Percentiles rank a stretch among this genome's conserved stretches.
phyloP scores from a whole-genome alignment of 805 yeast genomes.

The Ogataea methanolica region DNA sequence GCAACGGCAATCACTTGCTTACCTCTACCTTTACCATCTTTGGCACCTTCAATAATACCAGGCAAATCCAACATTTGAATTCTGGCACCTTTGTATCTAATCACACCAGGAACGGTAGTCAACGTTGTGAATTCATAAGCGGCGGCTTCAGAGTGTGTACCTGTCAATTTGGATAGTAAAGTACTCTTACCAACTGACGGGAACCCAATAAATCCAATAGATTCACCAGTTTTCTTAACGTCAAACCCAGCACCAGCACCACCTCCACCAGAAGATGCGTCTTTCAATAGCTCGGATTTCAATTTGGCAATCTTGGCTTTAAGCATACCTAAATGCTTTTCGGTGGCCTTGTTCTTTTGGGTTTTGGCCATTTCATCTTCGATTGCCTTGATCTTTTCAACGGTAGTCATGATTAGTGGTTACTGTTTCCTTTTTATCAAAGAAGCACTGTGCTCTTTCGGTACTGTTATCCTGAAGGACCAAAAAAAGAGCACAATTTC shows the following conservation, averaged over 20 bases:
- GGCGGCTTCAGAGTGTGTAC: constrained; percentile 97
- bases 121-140: constrained; percentile 96
- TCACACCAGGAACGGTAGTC: constrained; percentile 96
- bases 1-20: constrained; percentile 98
- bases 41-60: constrained; percentile 88
- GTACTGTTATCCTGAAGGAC: too few relatives aligned
- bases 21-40: constrained; percentile 90
- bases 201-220: constrained; percentile 96
- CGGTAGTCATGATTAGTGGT: constrained; percentile 50
- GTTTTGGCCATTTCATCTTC: constrained; percentile 98
- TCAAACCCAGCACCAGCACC: constrained; percentile 97
- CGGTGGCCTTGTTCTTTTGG: constrained; percentile 96
- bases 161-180: constrained; percentile 79
- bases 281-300: constrained; percentile 83
- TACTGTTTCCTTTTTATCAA: background rate
- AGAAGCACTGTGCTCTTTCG: background rate
- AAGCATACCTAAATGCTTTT: constrained; percentile 94
- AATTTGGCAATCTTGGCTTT: constrained; percentile 95
- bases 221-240: constrained; percentile 97
- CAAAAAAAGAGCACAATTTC: too few relatives aligned
- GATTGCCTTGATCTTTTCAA: constrained; percentile 75
- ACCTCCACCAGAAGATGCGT: constrained; percentile 67
- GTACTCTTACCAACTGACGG: constrained; percentile 96
- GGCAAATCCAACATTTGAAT: constrained; percentile 93
- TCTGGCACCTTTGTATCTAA: constrained; percentile 94